phyloP scores from a whole-genome alignment of 2,329 filamentous ascomycete species.

The Trichoderma citrinoviride region DNA sequence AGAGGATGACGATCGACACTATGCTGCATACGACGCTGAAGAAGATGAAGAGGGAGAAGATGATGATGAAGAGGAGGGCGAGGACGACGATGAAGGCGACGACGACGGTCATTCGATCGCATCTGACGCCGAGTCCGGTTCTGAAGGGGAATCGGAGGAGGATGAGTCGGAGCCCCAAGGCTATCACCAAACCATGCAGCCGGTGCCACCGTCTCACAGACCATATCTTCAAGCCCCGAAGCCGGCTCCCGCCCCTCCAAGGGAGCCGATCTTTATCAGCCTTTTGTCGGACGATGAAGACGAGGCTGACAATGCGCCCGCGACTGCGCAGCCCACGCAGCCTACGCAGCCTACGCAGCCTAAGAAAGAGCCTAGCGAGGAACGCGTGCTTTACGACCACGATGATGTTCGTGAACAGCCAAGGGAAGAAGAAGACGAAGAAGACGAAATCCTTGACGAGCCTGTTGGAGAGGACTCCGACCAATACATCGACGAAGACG shows the following conservation, averaged over 20 bases:
- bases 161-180: constrained; percentile 24
- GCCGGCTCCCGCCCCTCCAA: constrained; percentile 25
- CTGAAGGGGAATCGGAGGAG: constrained; percentile 32
- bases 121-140: constrained; percentile 32
- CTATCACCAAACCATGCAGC: constrained; percentile 12
- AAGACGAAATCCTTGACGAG: constrained; percentile 11
- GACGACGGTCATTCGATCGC: not conserved
- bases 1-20: not conserved
- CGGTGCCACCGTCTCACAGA: not conserved
- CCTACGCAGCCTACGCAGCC: not conserved
- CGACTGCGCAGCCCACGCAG: not conserved
- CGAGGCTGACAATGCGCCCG: constrained; percentile 34
- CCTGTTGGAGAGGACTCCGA: not conserved
- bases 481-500: constrained; percentile 4
- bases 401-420: not conserved
- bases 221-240: constrained; percentile 12
- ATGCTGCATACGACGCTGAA: not conserved
- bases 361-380: constrained; percentile 1
- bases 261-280: constrained; percentile 45
- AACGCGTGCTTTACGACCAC: not conserved
- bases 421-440: not conserved
- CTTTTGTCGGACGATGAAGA: constrained; percentile 49
- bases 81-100: not conserved
- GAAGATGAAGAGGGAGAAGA: not conserved
- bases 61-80: not conserved